Base-by-base conservation (phyloP, 225 moss, liverwort and hornwort species). In the Sphagnum tenellum region DNA sequence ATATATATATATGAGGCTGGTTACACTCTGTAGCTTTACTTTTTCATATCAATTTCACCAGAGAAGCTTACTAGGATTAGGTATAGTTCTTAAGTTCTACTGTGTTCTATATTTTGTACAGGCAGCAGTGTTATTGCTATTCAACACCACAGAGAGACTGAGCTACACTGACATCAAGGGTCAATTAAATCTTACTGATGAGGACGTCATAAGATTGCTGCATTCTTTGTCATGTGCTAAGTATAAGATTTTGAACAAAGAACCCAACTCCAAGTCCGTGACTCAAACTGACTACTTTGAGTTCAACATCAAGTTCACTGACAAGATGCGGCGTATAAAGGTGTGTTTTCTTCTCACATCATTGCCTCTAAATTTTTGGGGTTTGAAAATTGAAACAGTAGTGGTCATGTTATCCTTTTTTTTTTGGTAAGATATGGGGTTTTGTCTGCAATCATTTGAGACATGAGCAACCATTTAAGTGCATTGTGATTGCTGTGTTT, bases 251-350 rank as follows among this genome's bases (percentile, higher is more conserved):
- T 71, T 96, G 5, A 89, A 89, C 75, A 96, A 96, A 74, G 88
- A 89, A 65, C 84, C 88, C 6, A 92, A 66, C 68, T 78, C 87
- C 5, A 92, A 88, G 69, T 73, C 68, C 2, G 90, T 96, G 50
- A 76, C 81, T 12, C 77, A 81, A 57, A 83, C 46, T 67, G 96
- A 96, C 71, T 78, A 7, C 58, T 96, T 96, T 44, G 96, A 96
- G 72, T 96, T 92, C 64, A 96, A 96, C 66, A 79, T 84, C 46
- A 96, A 90, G 69, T 96, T 96, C 60, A 96, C 96, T 6, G 96
- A 96, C 88, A 96, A 96, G 69, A 89, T 96, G 96, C 86, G 96
- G 75, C 92, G 96, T n/a, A 96, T 96, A 57, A 96, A 92, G 91
- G 94, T 95, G 45, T 45, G 14, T 46, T 9, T 46, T 4, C 3